phyloP scores from a whole-genome alignment of 1,139 yeast genomes.

The Groenewaldozyma auringiensis region DNA sequence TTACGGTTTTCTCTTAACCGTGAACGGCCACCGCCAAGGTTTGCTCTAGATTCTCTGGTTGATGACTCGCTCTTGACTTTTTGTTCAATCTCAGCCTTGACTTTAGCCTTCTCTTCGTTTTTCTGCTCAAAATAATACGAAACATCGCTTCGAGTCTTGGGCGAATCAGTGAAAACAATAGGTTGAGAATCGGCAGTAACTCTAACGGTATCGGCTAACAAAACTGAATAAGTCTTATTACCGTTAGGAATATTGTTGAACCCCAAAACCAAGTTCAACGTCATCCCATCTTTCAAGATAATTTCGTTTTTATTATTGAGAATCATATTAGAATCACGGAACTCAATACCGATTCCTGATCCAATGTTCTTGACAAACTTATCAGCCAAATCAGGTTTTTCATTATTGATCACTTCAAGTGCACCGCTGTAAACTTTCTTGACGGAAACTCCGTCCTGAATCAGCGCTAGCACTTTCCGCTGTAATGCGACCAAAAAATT shows the following conservation, averaged over 20 bases:
- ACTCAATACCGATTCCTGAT: conserved; percentile 85
- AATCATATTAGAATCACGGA: conserved; percentile 71
- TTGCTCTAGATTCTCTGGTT: conserved; percentile 3
- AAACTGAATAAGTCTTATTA: conserved; percentile 53
- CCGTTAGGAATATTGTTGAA: conserved; percentile 49
- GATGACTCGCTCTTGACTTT: neutral
- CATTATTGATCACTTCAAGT: conserved; percentile 45
- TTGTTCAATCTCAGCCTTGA: conserved; percentile 6
- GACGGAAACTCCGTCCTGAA: conserved; percentile 63
- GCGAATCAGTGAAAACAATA: conserved; percentile 61
- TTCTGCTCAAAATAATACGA: conserved; percentile 76
- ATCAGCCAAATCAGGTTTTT: conserved; percentile 54
- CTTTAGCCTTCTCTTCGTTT: conserved; percentile 13
- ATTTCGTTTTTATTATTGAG: conserved; percentile 71
- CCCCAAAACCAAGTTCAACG: conserved; percentile 71
- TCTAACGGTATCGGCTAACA: conserved; percentile 77
- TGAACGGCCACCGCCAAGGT: conserved; percentile 41
- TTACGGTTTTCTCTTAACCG: conserved; percentile 73
- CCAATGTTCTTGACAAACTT: conserved; percentile 79
- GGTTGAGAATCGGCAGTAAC: conserved; percentile 53
- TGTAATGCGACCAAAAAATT: conserved; percentile 59
- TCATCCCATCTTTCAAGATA: conserved; percentile 60
- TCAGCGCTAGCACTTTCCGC: conserved; percentile 46
- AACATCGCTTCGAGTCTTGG: conserved; percentile 64
- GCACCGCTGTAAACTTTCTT: conserved; percentile 62